Conservation (phyloP, 495 filamentous ascomycete genomes). For the Neurospora pannonica region DNA sequence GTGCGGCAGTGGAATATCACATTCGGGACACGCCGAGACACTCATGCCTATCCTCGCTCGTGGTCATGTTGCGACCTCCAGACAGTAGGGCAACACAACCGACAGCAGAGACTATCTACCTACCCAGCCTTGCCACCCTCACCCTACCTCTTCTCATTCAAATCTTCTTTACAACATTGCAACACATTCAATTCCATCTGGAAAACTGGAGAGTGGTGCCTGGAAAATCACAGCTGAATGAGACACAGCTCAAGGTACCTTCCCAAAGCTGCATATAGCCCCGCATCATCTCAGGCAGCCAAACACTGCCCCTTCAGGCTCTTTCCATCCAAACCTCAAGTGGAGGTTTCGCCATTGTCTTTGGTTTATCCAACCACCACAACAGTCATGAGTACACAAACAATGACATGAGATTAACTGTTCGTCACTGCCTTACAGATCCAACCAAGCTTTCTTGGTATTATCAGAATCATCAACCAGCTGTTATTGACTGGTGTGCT, state of each 20-base stretch:
- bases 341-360: background rate
- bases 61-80: background rate
- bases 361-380: background rate
- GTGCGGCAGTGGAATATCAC: background rate
- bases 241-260: background rate
- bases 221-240: background rate
- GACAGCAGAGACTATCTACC: background rate
- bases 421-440: background rate
- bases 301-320: background rate
- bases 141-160: background rate
- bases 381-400: background rate
- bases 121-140: background rate
- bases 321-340: background rate
- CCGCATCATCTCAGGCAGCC: slow-evolving; percentile 2
- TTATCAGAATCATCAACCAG: background rate
- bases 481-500: background rate
- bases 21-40: background rate
- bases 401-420: background rate
- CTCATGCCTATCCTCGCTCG: background rate
- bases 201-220: background rate
- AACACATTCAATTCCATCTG: background rate
- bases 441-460: background rate
- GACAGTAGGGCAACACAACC: background rate
- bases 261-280: slow-evolving; percentile 10
- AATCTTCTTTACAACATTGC: background rate